These are phyloP conservation scores for Bocquillonia castaneifolia DNA, from an alignment of 441 rosid genomes.

Conservation along the genomic window DNA sequence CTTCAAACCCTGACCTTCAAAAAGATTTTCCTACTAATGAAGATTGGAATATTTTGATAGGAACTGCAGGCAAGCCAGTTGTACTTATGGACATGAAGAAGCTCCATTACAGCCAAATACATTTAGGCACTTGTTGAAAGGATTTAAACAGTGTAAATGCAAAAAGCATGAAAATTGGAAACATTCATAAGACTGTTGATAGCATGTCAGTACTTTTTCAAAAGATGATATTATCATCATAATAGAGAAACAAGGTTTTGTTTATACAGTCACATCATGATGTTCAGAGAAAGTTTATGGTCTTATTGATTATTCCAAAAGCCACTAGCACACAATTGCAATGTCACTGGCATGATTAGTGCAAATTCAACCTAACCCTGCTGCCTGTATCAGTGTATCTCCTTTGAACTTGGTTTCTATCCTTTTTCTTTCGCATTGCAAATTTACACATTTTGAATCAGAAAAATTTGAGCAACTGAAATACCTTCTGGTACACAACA, in stretches of 20 bases:
- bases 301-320: background rate
- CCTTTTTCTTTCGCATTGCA: background rate
- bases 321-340: background rate
- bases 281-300: background rate
- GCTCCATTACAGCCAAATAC: background rate
- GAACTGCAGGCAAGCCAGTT: background rate
- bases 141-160: background rate
- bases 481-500: slow-evolving; percentile 90
- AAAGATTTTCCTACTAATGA: background rate
- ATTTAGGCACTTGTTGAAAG: background rate
- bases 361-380: background rate
- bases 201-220: background rate
- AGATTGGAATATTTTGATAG: background rate
- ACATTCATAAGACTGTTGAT: background rate
- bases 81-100: background rate
- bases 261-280: background rate
- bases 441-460: background rate
- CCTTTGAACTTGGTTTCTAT: background rate
- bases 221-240: background rate
- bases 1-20: background rate
- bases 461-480: slow-evolving; percentile 5
- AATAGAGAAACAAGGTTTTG: background rate
- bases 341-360: background rate
- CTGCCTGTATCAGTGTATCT: background rate
- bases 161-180: background rate